phyloP scores from a whole-genome alignment of 1,284 basidiomycete species.

The Albatrellus sp. region DNA sequence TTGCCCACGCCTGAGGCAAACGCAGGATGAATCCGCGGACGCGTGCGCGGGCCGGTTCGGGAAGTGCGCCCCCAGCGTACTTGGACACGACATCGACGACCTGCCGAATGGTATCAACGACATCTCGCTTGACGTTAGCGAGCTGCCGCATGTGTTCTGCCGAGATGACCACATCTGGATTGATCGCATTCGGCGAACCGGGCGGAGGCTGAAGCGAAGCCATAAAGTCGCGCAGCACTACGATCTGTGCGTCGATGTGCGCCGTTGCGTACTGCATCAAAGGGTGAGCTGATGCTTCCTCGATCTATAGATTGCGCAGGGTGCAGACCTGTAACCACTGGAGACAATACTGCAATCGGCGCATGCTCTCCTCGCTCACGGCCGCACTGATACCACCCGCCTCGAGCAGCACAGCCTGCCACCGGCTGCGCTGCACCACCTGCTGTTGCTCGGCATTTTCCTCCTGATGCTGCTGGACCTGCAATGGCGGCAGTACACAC shows the following conservation, averaged over 20 bases:
- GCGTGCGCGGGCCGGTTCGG: constrained; percentile 68
- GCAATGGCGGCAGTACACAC: not conserved
- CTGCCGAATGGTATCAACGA: constrained; percentile 78
- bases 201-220: constrained; percentile 46
- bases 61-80: constrained; percentile 76
- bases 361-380: constrained; percentile 84
- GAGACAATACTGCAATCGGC: constrained; percentile 74
- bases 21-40: constrained; percentile 76
- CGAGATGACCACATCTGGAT: constrained; percentile 22
- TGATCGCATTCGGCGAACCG: constrained; percentile 18
- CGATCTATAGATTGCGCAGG: constrained; percentile 1
- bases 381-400: constrained; percentile 85
- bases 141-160: constrained; percentile 54
- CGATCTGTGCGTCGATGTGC: constrained; percentile 81
- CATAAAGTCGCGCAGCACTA: constrained; percentile 74
- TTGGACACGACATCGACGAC: constrained; percentile 82
- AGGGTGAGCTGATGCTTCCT: constrained; percentile 1
- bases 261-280: constrained; percentile 65
- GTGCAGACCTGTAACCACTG: constrained; percentile 73
- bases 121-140: constrained; percentile 64
- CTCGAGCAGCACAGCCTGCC: constrained; percentile 77
- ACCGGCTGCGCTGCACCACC: constrained; percentile 58
- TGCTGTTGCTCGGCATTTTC: constrained; percentile 19
- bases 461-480: constrained; percentile 5
- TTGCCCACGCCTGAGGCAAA: constrained; percentile 73